phyloP scores from a whole-genome alignment of 2,329 filamentous ascomycete species.

The Penicillium sp. region DNA sequence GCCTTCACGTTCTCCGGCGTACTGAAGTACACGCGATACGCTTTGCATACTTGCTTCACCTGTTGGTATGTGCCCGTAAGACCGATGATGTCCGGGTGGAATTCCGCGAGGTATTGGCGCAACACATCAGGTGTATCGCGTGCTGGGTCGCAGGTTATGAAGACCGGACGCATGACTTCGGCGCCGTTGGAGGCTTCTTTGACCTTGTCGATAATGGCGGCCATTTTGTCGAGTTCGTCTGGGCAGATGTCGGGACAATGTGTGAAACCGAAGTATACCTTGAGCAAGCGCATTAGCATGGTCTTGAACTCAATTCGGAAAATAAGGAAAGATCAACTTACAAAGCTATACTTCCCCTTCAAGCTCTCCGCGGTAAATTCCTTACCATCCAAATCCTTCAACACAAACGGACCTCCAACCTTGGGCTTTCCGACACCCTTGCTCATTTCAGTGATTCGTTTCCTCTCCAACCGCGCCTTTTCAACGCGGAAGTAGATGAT shows the following conservation, averaged over 20 bases:
- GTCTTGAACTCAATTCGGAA: background rate
- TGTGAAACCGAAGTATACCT: constrained; percentile 98
- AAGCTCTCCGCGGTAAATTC: constrained; percentile 74
- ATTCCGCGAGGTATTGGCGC: constrained; percentile 82
- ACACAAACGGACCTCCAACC: constrained; percentile 80
- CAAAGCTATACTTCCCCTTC: constrained; percentile 71
- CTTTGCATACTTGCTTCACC: constrained; percentile 91
- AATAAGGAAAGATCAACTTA: constrained; percentile 27
- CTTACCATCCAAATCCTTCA: constrained; percentile 77
- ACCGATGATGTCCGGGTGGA: constrained; percentile 80
- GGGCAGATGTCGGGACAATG: constrained; percentile 99
- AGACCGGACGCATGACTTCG: constrained; percentile 66
- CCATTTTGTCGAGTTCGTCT: constrained; percentile 99
- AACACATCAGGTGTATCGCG: constrained; percentile 83
- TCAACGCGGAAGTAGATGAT: constrained; percentile 91
- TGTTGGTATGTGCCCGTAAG: constrained; percentile 91
- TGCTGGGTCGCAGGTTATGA: constrained; percentile 92
- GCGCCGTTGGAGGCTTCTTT: constrained; percentile 35
- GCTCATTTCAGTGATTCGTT: constrained; percentile 81
- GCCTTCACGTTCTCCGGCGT: constrained; percentile 84
- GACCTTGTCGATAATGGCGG: constrained; percentile 78
- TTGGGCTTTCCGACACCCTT: constrained; percentile 92
- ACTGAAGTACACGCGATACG: constrained; percentile 94
- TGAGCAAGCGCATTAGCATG: constrained; percentile 5
- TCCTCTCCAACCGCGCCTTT: constrained; percentile 84